These are phyloP conservation scores for Hemileia vastatrix DNA, from an alignment of 1,284 basidiomycete species.

Conservation along the genomic window DNA sequence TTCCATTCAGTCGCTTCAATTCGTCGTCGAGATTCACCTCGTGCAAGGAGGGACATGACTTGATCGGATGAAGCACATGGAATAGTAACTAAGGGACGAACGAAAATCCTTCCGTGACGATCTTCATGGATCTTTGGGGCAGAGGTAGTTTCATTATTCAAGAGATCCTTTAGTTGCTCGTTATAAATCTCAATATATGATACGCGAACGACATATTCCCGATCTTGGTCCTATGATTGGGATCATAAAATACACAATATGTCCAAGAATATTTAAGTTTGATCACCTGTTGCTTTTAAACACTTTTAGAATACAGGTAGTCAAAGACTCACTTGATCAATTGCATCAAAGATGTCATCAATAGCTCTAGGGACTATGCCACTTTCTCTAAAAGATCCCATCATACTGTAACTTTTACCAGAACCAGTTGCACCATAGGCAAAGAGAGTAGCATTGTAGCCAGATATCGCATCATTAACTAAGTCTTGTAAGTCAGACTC, in stretches of 20 bases:
- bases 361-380: slow-evolving; percentile 91
- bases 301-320: slow-evolving; percentile 25
- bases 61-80: slow-evolving; percentile 42
- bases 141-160: slow-evolving; percentile 24
- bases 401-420: slow-evolving; percentile 89
- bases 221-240: slow-evolving; percentile 40
- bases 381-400: slow-evolving; percentile 68
- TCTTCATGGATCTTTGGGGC: slow-evolving; percentile 16
- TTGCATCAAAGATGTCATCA: slow-evolving; percentile 51
- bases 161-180: slow-evolving; percentile 52
- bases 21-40: slow-evolving; percentile 50
- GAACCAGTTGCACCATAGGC: slow-evolving; percentile 69
- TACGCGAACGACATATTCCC: slow-evolving; percentile 50
- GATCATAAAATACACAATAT: no score
- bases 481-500: slow-evolving; percentile 45
- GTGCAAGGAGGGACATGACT: slow-evolving; percentile 49
- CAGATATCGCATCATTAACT: slow-evolving; percentile 78
- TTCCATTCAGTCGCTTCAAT: slow-evolving; percentile 55
- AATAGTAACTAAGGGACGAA: slow-evolving; percentile 10
- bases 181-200: slow-evolving; percentile 56
- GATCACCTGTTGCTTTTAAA: no score
- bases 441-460: slow-evolving; percentile 88
- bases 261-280: no score
- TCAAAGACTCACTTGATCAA: slow-evolving; percentile 45
- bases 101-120: slow-evolving; percentile 19